Percentiles rank a stretch among this genome's conserved stretches.
These are phyloP conservation scores for Penicillium sp. DNA, from an alignment of 2,329 filamentous ascomycete genomes.

Conservation along the genomic window DNA sequence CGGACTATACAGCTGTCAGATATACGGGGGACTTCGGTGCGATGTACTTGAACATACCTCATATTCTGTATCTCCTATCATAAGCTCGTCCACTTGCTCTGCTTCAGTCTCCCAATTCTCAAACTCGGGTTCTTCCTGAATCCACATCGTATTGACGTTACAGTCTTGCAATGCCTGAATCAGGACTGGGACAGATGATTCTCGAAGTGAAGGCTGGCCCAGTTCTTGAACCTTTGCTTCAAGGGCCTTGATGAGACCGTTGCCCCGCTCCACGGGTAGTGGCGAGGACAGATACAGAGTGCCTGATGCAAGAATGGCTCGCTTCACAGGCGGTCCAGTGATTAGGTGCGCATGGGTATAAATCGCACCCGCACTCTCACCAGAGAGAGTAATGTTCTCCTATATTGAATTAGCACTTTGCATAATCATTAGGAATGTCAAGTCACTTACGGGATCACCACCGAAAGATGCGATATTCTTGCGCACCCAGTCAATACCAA, in stretches of 20 bases:
- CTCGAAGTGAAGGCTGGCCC: conserved; percentile 37
- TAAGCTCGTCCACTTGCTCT: conserved; percentile 44
- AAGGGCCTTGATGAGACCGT: conserved; percentile 39
- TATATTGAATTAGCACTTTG: conserved; percentile 22
- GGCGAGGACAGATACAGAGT: conserved; percentile 53
- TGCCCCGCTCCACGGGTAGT: conserved; percentile 43
- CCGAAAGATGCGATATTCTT: conserved; percentile 50
- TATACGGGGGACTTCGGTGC: not conserved
- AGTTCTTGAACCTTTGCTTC: conserved; percentile 37
- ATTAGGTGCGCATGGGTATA: conserved; percentile 53
- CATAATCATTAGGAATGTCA: not conserved
- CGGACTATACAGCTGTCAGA: conserved; percentile 40
- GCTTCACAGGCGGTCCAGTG: conserved; percentile 39
- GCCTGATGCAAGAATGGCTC: conserved; percentile 51
- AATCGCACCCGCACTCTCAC: conserved; percentile 56
- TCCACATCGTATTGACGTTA: conserved; percentile 51
- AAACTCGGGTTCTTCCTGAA: conserved; percentile 48
- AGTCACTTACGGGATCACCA: conserved; percentile 43
- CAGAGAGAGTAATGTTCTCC: conserved; percentile 51
- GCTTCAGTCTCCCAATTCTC: conserved; percentile 45
- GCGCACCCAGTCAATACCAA: conserved; percentile 49
- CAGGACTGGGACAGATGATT: conserved; percentile 39
- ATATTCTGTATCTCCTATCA: conserved; percentile 54
- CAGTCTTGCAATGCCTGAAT: conserved; percentile 44
- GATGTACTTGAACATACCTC: conserved; percentile 39